phyloP scores from a whole-genome alignment of 129 eudicot genomes.

The Chrysanthemum lavandulifolium region DNA sequence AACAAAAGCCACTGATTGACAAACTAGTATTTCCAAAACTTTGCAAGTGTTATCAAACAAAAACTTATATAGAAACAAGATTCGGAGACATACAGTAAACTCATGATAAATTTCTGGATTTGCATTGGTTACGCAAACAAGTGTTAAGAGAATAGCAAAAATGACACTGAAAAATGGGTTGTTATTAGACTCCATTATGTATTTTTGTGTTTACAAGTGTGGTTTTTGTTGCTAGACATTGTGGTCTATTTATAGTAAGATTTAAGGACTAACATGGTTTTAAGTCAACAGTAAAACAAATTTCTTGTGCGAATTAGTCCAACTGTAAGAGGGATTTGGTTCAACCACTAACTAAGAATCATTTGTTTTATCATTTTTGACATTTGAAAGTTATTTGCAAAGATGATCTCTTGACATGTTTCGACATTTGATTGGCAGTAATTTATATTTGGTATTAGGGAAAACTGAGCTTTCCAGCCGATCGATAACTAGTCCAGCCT shows the following conservation, averaged over 20 bases:
- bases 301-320: neutral
- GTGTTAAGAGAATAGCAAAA: slow-evolving; percentile 32
- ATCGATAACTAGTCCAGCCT: no score
- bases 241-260: slow-evolving; percentile 8
- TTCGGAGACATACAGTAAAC: slow-evolving; percentile 46
- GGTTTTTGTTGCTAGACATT: slow-evolving; percentile 10
- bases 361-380: neutral
- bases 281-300: neutral
- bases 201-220: slow-evolving; percentile 21
- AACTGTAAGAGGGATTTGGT: slow-evolving; percentile 19
- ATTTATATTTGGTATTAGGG: no score
- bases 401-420: neutral
- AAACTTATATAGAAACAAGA: no score
- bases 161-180: slow-evolving; percentile 11
- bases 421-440: neutral
- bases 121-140: slow-evolving; percentile 30
- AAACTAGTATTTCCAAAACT: neutral
- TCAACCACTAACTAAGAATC: slow-evolving; percentile 17
- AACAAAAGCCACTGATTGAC: neutral
- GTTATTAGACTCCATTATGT: slow-evolving; percentile 20
- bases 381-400: slow-evolving; percentile 6
- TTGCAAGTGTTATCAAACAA: neutral
- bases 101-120: slow-evolving; percentile 43
- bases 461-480: no score
- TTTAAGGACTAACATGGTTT: neutral